phyloP scores from a whole-genome alignment of 1,139 yeast species.

The Geotrichum armillariae region DNA sequence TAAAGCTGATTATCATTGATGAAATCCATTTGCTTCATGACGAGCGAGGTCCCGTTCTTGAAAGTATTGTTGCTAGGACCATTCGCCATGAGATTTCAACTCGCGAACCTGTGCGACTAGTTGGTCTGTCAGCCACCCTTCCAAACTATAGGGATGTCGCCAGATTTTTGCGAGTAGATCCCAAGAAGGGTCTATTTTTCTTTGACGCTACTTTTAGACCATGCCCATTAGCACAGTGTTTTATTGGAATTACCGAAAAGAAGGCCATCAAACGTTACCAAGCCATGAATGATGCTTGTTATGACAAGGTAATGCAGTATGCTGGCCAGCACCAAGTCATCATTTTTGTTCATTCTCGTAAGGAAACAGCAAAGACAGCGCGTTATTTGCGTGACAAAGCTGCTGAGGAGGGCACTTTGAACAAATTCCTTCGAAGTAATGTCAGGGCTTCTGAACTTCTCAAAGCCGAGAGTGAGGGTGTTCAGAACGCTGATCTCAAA shows the following conservation, averaged over 20 bases:
- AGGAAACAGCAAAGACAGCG: slow-evolving; percentile 87
- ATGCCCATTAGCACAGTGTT: slow-evolving; percentile 87
- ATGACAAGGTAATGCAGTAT: slow-evolving; percentile 73
- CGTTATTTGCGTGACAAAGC: slow-evolving; percentile 66
- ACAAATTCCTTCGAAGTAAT: slow-evolving; percentile 50
- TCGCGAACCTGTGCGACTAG: slow-evolving; percentile 58
- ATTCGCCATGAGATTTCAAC: slow-evolving; percentile 50
- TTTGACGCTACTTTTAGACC: slow-evolving; percentile 87
- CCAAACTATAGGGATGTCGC: slow-evolving; percentile 93
- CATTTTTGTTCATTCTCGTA: slow-evolving; percentile 90
- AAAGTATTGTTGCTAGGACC: slow-evolving; percentile 79
- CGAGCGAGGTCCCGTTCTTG: slow-evolving; percentile 93
- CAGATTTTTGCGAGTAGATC: slow-evolving; percentile 67
- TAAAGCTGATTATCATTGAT: slow-evolving; percentile 79
- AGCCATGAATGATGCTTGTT: slow-evolving; percentile 91
- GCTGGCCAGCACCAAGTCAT: slow-evolving; percentile 73
- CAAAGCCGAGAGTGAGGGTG: slow-evolving; percentile 59
- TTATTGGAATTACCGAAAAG: slow-evolving; percentile 83
- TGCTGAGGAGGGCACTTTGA: slow-evolving; percentile 53
- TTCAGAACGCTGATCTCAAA: slow-evolving; percentile 55
- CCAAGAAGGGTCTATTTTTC: slow-evolving; percentile 60
- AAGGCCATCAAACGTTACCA: slow-evolving; percentile 74
- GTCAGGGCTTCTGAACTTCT: slow-evolving; percentile 66
- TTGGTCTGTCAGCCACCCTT: slow-evolving; percentile 91
- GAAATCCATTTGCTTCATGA: slow-evolving; percentile 94